Conservation (phyloP, 140 eudicot species). For the Cichorium intybus region DNA sequence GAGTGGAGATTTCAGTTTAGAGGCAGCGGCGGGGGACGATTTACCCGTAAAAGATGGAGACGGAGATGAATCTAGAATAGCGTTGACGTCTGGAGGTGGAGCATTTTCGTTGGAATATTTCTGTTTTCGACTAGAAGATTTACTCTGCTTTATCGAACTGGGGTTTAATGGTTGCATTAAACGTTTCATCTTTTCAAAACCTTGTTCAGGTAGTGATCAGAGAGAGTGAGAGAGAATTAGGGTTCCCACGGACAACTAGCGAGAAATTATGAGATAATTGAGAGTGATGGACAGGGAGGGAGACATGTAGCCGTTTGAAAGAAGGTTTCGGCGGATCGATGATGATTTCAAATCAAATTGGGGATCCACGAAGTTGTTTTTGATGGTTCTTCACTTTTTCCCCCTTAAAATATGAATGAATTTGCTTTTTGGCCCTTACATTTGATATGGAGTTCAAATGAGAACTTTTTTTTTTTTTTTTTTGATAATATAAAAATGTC, state of each 20-base stretch:
- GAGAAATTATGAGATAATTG: constrained; percentile 30
- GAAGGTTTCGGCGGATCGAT: constrained; percentile 24
- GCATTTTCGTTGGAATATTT: constrained; percentile 62
- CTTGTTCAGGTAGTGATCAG: neutral
- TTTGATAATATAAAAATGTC: too few species aligned
- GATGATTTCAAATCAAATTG: constrained; percentile 44
- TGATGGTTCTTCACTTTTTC: neutral
- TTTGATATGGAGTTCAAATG: too few species aligned
- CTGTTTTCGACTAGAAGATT: constrained; percentile 42
- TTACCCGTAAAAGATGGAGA: constrained; percentile 36
- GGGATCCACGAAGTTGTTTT: constrained; percentile 24
- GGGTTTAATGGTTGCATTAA: constrained; percentile 42
- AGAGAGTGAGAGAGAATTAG: constrained; percentile 24
- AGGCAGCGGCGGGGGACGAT: constrained; percentile 43
- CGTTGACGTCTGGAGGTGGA: constrained; percentile 47
- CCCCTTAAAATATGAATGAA: too few species aligned
- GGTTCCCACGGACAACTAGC: constrained; percentile 28
- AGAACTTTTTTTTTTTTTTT: too few species aligned
- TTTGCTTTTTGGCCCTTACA: too few species aligned
- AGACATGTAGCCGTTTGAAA: constrained; percentile 42
- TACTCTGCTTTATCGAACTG: constrained; percentile 37
- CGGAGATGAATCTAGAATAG: constrained; percentile 18
- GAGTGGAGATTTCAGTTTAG: constrained; percentile 65
- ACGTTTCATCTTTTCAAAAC: constrained; percentile 49
- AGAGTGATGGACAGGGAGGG: constrained; percentile 9